phyloP scores from a whole-genome alignment of 2,329 filamentous ascomycete species.

The Fusarium sp. region DNA sequence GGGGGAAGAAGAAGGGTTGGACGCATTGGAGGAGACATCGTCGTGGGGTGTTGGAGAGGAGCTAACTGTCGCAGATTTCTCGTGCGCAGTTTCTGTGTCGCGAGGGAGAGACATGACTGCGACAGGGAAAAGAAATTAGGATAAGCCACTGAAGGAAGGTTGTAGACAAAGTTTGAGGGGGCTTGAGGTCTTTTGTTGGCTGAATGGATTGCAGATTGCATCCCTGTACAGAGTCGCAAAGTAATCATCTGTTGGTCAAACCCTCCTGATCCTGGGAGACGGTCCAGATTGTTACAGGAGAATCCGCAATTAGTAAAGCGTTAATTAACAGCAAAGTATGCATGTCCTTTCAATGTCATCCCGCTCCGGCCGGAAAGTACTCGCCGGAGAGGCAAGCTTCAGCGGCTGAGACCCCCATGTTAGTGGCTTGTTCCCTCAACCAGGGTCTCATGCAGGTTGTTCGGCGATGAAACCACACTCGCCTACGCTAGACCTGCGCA shows the following conservation, averaged over 20 bases:
- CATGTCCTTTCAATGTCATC: neutral
- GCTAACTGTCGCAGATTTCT: constrained; percentile 32
- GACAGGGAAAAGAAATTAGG: constrained; percentile 5
- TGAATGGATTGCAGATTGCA: neutral
- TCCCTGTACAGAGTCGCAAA: neutral
- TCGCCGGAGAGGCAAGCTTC: neutral
- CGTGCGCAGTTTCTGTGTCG: constrained; percentile 25
- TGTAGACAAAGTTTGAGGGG: neutral
- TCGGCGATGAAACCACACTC: constrained; percentile 25
- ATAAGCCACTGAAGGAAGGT: neutral
- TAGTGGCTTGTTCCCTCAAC: neutral
- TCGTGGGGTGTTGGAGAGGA: constrained; percentile 12
- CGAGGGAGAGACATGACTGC: constrained; percentile 4
- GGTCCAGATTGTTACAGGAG: neutral
- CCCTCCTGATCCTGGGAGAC: neutral
- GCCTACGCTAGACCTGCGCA: neutral
- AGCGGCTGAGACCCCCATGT: neutral
- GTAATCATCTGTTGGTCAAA: neutral
- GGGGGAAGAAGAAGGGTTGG: neutral
- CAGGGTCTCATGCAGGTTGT: neutral
- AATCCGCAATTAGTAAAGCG: neutral
- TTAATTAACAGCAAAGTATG: neutral
- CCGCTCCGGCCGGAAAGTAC: neutral
- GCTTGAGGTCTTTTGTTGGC: neutral
- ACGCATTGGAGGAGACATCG: constrained; percentile 12